A percentile compares a stretch with the other conserved stretches of the same genome.
These are phyloP conservation scores for Colletotrichum sublineola DNA, from an alignment of 2,329 filamentous ascomycete species.

Conservation along the genomic window DNA sequence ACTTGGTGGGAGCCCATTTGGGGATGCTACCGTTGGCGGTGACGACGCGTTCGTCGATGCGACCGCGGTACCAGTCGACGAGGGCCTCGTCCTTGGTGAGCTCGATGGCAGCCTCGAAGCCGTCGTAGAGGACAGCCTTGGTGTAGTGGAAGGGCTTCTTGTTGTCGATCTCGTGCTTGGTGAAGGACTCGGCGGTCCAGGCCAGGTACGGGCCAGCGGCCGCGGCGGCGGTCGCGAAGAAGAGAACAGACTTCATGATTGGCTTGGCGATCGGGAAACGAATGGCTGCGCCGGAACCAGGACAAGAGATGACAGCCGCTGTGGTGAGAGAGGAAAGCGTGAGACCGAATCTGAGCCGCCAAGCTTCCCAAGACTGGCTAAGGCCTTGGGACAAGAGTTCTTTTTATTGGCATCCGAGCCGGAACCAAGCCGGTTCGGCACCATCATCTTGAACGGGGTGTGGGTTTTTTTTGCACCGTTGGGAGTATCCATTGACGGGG, in stretches of 20 bases:
- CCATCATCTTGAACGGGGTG: neutral
- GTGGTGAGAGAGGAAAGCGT: slow-evolving; percentile 12
- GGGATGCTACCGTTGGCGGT: slow-evolving; percentile 59
- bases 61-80: slow-evolving; percentile 58
- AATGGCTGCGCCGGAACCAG: slow-evolving; percentile 26
- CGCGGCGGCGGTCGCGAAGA: slow-evolving; percentile 40
- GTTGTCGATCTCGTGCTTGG: slow-evolving; percentile 54
- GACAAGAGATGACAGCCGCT: neutral
- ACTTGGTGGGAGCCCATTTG: slow-evolving; percentile 48
- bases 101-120: slow-evolving; percentile 61
- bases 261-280: slow-evolving; percentile 1
- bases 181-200: slow-evolving; percentile 63
- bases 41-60: slow-evolving; percentile 62
- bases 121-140: slow-evolving; percentile 61
- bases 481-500: slow-evolving; percentile 9
- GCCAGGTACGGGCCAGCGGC: slow-evolving; percentile 48
- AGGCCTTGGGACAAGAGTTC: slow-evolving; percentile 18
- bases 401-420: slow-evolving; percentile 26
- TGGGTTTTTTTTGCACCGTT: neutral
- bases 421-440: slow-evolving; percentile 35
- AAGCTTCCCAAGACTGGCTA: neutral
- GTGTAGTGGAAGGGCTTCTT: slow-evolving; percentile 59
- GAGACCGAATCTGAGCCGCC: slow-evolving; percentile 35
- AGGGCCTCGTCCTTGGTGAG: slow-evolving; percentile 60
- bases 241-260: slow-evolving; percentile 39